Evolutionary conservation across 1,284 basidiomycete species (phyloP).

Genomic region (Fistulinella cinereoalba): DNA sequence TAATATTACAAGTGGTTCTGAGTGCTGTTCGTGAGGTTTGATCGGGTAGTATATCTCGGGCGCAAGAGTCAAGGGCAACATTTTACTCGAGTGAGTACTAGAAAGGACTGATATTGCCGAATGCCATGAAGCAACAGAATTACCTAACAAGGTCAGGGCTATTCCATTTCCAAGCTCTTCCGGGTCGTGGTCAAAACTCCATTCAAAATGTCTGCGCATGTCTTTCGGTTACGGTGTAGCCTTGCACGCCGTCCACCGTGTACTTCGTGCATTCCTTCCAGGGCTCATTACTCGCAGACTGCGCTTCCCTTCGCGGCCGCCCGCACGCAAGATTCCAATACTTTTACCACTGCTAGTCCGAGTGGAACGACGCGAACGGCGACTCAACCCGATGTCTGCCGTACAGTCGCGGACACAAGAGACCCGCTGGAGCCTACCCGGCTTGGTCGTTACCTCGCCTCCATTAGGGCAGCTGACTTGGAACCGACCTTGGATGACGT

Average conservation of each 20-base stretch:
- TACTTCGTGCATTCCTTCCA: slow-evolving; percentile 19
- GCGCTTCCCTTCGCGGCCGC: slow-evolving; percentile 15
- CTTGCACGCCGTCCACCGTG: slow-evolving; percentile 24
- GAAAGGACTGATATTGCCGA: no score
- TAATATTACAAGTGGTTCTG: no score
- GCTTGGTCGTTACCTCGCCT: slow-evolving; percentile 54
- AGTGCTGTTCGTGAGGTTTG: no score
- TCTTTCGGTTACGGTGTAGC: slow-evolving; percentile 27
- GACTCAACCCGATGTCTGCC: slow-evolving; percentile 3
- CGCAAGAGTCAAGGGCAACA: no score
- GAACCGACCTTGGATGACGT: slow-evolving; percentile 54
- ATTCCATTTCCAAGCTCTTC: background rate
- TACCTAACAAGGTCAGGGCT: background rate
- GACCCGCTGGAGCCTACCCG: slow-evolving; percentile 41
- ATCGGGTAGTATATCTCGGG: no score
- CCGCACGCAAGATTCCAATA: slow-evolving; percentile 7
- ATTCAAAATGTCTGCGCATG: slow-evolving; percentile 31
- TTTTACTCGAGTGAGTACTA: no score
- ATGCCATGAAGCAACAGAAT: no score
- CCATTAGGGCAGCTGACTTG: slow-evolving; percentile 43
- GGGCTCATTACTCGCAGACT: slow-evolving; percentile 30
- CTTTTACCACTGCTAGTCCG: slow-evolving; percentile 2
- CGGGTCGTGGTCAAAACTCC: background rate
- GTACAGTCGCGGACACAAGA: slow-evolving; percentile 6
- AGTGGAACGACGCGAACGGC: slow-evolving; percentile 4